Conservation (phyloP, 2,329 filamentous ascomycete genomes). For the Chaetomiaceae sp. region DNA sequence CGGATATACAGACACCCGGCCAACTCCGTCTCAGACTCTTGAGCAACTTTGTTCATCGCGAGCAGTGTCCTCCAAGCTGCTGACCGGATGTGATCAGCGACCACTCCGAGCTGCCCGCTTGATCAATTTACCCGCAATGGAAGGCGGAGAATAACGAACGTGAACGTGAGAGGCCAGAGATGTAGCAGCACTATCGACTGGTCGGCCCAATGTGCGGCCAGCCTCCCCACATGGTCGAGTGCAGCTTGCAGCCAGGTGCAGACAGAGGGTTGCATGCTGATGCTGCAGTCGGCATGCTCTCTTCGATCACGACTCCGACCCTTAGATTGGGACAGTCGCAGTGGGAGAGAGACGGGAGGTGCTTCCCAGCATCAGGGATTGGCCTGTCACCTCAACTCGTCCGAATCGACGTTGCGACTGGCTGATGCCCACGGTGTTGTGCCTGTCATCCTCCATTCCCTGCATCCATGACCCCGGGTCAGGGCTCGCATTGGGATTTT, state of each 20-base stretch:
- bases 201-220: conserved; percentile 17
- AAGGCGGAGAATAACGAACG: no score
- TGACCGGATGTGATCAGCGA: not conserved
- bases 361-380: not conserved
- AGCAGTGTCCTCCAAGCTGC: not conserved
- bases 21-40: not conserved
- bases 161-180: conserved; percentile 7
- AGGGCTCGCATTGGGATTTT: not conserved
- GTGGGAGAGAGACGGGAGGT: not conserved
- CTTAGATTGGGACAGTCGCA: not conserved
- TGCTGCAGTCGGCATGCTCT: conserved; percentile 8
- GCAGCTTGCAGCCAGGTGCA: conserved; percentile 13
- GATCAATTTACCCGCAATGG: conserved; percentile 7
- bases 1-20: not conserved
- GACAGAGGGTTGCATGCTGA: conserved; percentile 5
- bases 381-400: no score
- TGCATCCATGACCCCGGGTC: not conserved
- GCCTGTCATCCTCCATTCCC: no score
- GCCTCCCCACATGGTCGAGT: conserved; percentile 9
- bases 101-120: not conserved
- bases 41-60: not conserved
- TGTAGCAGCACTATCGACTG: conserved; percentile 4
- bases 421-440: not conserved
- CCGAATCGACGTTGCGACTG: not conserved
- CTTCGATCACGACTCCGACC: not conserved